Conservation (phyloP, 2,329 filamentous ascomycete genomes). For the Claviceps cyperi region DNA sequence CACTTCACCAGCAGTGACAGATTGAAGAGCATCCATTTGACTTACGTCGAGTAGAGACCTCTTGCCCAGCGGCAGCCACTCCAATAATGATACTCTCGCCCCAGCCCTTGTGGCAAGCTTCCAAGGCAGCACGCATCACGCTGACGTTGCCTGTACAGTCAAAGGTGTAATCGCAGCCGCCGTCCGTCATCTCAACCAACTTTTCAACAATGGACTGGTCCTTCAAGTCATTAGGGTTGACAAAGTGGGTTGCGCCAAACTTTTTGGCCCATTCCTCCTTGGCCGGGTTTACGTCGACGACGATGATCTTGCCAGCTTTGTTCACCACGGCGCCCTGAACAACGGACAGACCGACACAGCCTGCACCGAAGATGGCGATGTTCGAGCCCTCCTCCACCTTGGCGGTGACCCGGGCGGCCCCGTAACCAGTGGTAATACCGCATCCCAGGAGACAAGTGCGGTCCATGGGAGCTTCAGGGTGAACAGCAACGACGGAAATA, state of each 20-base stretch:
- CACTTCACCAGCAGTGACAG: not conserved
- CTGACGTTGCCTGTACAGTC: constrained; percentile 96
- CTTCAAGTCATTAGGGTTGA: constrained; percentile 74
- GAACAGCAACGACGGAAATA: constrained; percentile 92
- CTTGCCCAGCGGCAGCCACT: constrained; percentile 89
- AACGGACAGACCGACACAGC: constrained; percentile 88
- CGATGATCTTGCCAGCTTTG: constrained; percentile 64
- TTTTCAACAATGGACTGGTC: constrained; percentile 78
- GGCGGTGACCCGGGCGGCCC: constrained; percentile 85
- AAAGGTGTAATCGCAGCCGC: constrained; percentile 97
- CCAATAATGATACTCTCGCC: constrained; percentile 96
- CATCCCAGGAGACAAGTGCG: constrained; percentile 91
- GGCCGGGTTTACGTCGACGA: constrained; percentile 61
- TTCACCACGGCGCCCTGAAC: constrained; percentile 86
- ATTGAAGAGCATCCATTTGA: constrained; percentile 12
- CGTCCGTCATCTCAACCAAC: constrained; percentile 94
- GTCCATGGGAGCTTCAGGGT: constrained; percentile 84
- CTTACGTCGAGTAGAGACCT: constrained; percentile 87
- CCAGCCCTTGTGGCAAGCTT: constrained; percentile 99
- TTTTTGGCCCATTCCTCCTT: constrained; percentile 90
- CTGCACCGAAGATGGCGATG: constrained; percentile 85
- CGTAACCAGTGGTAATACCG: constrained; percentile 97
- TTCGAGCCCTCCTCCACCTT: constrained; percentile 81
- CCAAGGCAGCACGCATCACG: constrained; percentile 89
- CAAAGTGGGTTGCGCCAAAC: constrained; percentile 93